phyloP scores from a whole-genome alignment of 176 grass and related monocot species.

The Juncus effusus region DNA sequence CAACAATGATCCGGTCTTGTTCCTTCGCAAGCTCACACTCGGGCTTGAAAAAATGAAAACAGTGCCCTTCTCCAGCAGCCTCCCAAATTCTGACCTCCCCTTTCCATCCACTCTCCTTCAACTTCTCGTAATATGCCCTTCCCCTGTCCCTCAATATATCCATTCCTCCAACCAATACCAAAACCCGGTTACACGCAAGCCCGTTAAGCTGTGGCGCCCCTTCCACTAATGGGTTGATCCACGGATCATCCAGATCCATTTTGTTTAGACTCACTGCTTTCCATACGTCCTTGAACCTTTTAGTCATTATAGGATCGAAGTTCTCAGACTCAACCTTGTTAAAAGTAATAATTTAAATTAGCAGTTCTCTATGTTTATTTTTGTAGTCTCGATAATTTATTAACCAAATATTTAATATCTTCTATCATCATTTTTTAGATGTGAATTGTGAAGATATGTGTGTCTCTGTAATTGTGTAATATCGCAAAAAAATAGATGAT shows the following conservation, averaged over 20 bases:
- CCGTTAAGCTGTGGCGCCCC: constrained; percentile 29
- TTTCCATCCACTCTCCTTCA: constrained; percentile 43
- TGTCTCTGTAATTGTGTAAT: no score
- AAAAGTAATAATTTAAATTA: no score
- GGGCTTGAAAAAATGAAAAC: constrained; percentile 39
- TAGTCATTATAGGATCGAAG: constrained; percentile 18
- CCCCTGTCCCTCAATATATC: constrained; percentile 51
- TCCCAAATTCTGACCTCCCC: constrained; percentile 47
- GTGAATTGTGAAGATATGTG: no score
- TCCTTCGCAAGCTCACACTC: constrained; percentile 13
- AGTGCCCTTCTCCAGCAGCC: constrained; percentile 45
- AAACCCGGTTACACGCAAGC: constrained; percentile 34
- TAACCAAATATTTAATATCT: no score
- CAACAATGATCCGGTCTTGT: constrained; percentile 19
- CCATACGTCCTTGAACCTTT: constrained; percentile 37
- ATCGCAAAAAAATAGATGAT: no score
- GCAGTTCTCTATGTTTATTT: no score
- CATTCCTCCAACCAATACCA: constrained; percentile 47
- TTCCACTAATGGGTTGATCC: constrained; percentile 70
- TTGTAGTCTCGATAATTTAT: no score
- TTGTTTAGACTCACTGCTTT: constrained; percentile 45
- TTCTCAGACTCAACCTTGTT: constrained; percentile 35
- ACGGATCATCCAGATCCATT: constrained; percentile 47
- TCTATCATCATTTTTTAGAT: no score
- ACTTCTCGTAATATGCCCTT: constrained; percentile 40